These are phyloP conservation scores for Jatropha podagrica DNA, from an alignment of 441 rosid genomes.

Conservation along the genomic window DNA sequence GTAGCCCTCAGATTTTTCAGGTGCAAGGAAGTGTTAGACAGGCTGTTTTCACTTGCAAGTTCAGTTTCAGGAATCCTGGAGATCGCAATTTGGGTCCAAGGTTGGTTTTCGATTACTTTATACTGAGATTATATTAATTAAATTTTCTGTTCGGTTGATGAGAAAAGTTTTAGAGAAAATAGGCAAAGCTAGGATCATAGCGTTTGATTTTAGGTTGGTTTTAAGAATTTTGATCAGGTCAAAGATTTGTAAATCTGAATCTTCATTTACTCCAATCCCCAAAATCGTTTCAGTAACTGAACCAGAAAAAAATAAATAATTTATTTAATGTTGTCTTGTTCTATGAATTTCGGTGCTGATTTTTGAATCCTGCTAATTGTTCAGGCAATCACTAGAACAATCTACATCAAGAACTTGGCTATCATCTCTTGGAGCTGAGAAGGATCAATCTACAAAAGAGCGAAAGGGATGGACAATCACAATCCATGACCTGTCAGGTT, in stretches of 20 bases:
- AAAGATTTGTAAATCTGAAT: conserved; percentile 8
- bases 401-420: conserved; percentile 58
- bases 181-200: not conserved
- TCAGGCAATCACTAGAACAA: conserved; percentile 63
- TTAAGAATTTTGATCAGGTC: not conserved
- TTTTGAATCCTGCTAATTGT: not conserved
- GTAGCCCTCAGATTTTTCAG: conserved; percentile 70
- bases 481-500: conserved; percentile 89
- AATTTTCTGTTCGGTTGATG: conserved; percentile 12
- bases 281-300: not conserved
- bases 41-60: conserved; percentile 73
- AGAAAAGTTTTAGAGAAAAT: conserved; percentile 10
- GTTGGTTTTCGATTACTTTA: conserved; percentile 26
- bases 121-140: not conserved
- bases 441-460: conserved; percentile 56
- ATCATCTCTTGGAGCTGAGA: conserved; percentile 48
- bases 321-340: too few relatives aligned
- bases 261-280: conserved; percentile 1
- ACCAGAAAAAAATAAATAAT: too few relatives aligned
- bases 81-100: conserved; percentile 47
- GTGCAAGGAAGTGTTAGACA: conserved; percentile 62
- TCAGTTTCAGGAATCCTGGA: conserved; percentile 42
- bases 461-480: conserved; percentile 91
- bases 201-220: not conserved
- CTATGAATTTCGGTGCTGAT: not conserved